Base-by-base conservation (phyloP, 83 land plant genomes). In the Diphasiastrum complanatum region DNA sequence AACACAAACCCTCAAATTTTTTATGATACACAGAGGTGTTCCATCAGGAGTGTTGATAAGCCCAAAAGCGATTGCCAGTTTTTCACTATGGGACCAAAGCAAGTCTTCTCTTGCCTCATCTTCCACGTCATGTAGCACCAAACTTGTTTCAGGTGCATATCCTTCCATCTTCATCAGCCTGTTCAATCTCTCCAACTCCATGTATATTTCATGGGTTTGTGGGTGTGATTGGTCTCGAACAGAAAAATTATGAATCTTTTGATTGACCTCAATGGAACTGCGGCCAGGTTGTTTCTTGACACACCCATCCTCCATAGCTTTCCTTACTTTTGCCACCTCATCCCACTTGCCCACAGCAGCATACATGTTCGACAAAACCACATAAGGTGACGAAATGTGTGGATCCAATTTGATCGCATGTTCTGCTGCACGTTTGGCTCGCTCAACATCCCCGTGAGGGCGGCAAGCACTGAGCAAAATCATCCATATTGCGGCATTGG, bases 391-490 rank as follows among this genome's bases (percentile, higher is more conserved):
- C 3, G 63, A 22, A 60, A 37, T 16, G 1, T 25, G 16, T 6
- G 23, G 63, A 1, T 60, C 56, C 29, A 60, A 27, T 19, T 60
- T 43, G 3, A 43, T 19, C 16, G 1, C 2, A 31, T 60, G 32
- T 27, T 60, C 32, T 6, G 63, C 63, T 2, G 63, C 63, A 40
- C 33, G 23, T 40, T 38, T 47, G 3, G 47, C 63, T 20, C 36
- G 37, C 23, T 60, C 63, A 31, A 43, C 63, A 20, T 60, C 37
- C 19, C 55, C 28, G 37, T 60, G 32, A 23, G 25, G 19, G 28
- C 48, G 36, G 32, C 63, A 60, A 41, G 63, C 63, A 43, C 63
- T 41, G 20, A 60, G 63, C 60, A 32, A 23, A 20, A 47, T 41
- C 2, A 30, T 41, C 63, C 54, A 60, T 5, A 47, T 24, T 23